A percentile compares a stretch with the other conserved stretches of the same genome.
These are phyloP conservation scores for Mortierella claussenii DNA, from an alignment of 192 early-diverging fungal species.

Conservation along the genomic window DNA sequence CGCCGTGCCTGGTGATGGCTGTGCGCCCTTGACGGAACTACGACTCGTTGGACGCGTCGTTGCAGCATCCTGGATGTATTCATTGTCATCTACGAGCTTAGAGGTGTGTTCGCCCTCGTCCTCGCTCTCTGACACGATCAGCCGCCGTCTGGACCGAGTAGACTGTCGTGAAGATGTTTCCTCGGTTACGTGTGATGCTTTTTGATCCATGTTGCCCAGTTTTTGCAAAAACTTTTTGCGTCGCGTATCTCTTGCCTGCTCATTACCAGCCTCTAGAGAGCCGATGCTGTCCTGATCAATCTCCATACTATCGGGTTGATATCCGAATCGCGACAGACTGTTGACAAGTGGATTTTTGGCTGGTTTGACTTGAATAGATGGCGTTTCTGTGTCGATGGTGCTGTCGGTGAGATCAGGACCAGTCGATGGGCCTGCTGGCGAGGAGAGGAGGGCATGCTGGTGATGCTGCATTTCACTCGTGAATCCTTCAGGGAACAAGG, in stretches of 20 bases:
- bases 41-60: neutral
- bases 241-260: neutral
- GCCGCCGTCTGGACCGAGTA: neutral
- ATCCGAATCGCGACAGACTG: conserved; percentile 7
- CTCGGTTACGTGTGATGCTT: neutral
- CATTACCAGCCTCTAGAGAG: neutral
- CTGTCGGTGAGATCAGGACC: too few relatives aligned
- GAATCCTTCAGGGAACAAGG: conserved; percentile 24
- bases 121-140: conserved; percentile 28
- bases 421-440: neutral
- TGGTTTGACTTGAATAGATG: too few relatives aligned
- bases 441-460: neutral
- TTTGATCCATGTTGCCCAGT: conserved; percentile 7
- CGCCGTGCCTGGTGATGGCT: neutral
- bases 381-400: too few relatives aligned
- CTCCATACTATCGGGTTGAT: neutral
- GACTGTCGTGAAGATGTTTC: neutral
- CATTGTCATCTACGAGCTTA: neutral
- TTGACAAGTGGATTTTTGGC: too few relatives aligned
- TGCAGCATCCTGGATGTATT: neutral
- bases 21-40: neutral
- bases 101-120: conserved; percentile 3
- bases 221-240: conserved; percentile 25
- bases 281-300: neutral
- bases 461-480: conserved; percentile 1